Percentiles rank a stretch among this genome's conserved stretches.
Evolutionary conservation across 1,284 basidiomycete species (phyloP).

Genomic region (Ustilago loliicola): DNA sequence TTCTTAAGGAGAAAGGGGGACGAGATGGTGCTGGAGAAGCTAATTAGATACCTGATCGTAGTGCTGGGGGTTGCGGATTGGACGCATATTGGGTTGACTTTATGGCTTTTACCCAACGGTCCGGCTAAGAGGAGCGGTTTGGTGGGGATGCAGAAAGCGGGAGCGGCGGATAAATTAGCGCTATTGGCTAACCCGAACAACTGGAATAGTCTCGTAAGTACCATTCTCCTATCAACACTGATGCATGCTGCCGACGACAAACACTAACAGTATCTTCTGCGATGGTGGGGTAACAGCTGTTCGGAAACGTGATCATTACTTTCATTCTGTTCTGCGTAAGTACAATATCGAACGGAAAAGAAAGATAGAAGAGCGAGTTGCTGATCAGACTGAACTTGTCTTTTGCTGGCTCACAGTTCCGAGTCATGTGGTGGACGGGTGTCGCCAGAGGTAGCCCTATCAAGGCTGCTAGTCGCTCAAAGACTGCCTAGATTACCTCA

Average conservation of each 20-base stretch:
- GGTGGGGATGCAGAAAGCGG: conserved; percentile 14
- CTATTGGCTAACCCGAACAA: conserved; percentile 29
- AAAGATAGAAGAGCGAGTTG: neutral
- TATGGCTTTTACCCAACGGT: conserved; percentile 57
- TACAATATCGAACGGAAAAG: neutral
- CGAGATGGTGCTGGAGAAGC: conserved; percentile 26
- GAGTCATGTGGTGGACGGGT: conserved; percentile 50
- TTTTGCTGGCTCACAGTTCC: conserved; percentile 21
- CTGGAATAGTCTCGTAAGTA: conserved; percentile 56
- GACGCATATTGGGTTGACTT: conserved; percentile 61
- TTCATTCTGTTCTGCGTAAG: conserved; percentile 59
- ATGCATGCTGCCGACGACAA: neutral
- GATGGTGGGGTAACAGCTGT: conserved; percentile 30
- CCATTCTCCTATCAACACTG: neutral
- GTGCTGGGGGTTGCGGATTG: conserved; percentile 62
- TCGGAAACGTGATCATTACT: conserved; percentile 65
- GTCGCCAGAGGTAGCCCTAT: conserved; percentile 42
- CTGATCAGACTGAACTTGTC: neutral
- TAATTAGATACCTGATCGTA: conserved; percentile 51
- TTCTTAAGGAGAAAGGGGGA: conserved; percentile 27
- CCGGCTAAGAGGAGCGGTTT: conserved; percentile 20
- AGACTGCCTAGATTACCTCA: conserved; percentile 17
- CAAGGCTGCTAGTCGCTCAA: conserved; percentile 5
- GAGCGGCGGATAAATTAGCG: conserved; percentile 18
- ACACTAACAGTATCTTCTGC: conserved; percentile 8